phyloP scores from a whole-genome alignment of 2,329 filamentous ascomycete genomes.

The Xylogone sp. region DNA sequence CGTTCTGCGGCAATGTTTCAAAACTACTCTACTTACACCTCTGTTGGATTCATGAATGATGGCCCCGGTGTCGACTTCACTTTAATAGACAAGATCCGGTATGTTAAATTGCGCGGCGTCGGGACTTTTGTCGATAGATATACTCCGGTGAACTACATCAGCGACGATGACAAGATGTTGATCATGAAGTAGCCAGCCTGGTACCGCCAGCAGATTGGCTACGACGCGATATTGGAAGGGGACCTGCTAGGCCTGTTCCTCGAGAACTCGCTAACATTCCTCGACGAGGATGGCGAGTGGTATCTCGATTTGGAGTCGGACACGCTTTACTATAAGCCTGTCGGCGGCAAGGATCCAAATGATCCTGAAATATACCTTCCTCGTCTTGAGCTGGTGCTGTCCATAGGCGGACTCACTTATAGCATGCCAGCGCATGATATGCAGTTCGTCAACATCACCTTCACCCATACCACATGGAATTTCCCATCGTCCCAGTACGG shows the following conservation, averaged over 20 bases:
- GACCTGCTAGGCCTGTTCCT: background rate
- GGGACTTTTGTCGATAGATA: slow-evolving; percentile 1
- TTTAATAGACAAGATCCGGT: background rate
- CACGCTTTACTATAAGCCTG: slow-evolving; percentile 1
- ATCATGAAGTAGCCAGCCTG: slow-evolving; percentile 1
- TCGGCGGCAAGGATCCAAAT: background rate
- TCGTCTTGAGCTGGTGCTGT: background rate
- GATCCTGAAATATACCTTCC: background rate
- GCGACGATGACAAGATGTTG: background rate
- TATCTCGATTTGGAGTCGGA: background rate
- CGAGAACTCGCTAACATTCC: background rate
- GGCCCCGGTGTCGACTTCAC: background rate
- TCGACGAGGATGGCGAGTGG: background rate
- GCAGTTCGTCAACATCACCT: background rate
- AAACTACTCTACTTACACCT: background rate
- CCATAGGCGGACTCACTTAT: background rate
- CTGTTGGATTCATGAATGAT: background rate
- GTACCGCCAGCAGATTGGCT: background rate
- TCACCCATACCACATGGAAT: background rate
- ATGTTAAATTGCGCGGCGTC: background rate
- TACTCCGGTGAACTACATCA: background rate
- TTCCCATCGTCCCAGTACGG: background rate
- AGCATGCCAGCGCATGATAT: slow-evolving; percentile 1
- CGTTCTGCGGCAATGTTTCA: background rate
- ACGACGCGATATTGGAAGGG: slow-evolving; percentile 1